Conservation (phyloP, 768 basidiomycete species). For the Lyophyllum atratum region DNA sequence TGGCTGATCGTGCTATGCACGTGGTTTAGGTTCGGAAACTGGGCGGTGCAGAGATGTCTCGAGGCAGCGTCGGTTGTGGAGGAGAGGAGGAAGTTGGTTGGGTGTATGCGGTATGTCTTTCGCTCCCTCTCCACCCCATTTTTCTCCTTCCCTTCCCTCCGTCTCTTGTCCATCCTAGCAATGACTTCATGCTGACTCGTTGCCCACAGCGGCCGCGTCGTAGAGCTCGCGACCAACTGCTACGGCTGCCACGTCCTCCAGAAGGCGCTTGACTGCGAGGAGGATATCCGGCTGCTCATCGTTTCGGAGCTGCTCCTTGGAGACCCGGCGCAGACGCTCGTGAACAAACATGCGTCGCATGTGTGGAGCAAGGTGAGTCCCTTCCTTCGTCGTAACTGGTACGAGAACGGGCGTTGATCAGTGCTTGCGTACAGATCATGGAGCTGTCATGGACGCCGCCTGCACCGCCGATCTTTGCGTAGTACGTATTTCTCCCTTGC, state of each 20-base stretch:
- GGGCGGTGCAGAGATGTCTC: constrained; percentile 87
- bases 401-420: not conserved
- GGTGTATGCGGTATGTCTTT: constrained; percentile 74
- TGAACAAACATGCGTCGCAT: constrained; percentile 90
- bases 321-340: constrained; percentile 83
- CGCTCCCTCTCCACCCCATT: not conserved
- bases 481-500: constrained; percentile 46
- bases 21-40: constrained; percentile 76
- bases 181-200: not conserved
- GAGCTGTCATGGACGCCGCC: constrained; percentile 86
- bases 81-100: constrained; percentile 78
- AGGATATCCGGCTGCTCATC: constrained; percentile 80
- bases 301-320: constrained; percentile 84
- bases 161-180: no score
- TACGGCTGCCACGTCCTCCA: constrained; percentile 90
- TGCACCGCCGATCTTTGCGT: constrained; percentile 86
- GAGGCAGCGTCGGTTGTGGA: constrained; percentile 76
- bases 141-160: constrained; percentile 2
- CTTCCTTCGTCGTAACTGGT: not conserved
- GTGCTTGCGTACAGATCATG: constrained; percentile 62
- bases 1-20: not conserved
- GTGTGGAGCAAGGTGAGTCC: constrained; percentile 83
- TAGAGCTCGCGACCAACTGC: constrained; percentile 86
- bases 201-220: constrained; percentile 68
- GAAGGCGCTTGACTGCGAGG: constrained; percentile 89